A percentile compares a stretch with the other conserved stretches of the same genome.
Evolutionary conservation across 2,329 filamentous ascomycete species (phyloP).

Genomic region (Verticillium tricorpus): DNA sequence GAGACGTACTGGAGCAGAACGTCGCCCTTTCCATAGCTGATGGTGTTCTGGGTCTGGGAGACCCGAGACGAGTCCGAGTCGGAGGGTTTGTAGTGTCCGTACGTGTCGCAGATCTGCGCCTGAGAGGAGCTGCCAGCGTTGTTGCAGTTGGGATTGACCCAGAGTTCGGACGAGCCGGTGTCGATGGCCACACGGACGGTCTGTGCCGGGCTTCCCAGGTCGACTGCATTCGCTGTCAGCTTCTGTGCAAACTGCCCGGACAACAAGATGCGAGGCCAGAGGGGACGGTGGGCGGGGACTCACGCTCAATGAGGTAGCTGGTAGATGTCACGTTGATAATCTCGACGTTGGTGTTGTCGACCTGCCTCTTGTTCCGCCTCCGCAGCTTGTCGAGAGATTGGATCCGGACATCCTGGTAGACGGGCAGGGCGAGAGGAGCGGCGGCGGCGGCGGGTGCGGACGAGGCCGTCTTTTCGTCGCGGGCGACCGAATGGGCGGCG

Average conservation of each 20-base stretch:
- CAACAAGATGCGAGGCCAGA: too few species aligned
- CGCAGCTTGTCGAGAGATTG: constrained; percentile 9
- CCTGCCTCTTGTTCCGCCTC: constrained; percentile 5
- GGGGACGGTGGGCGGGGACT: neutral
- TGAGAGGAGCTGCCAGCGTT: constrained; percentile 29
- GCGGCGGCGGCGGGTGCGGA: neutral
- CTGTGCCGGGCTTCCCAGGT: constrained; percentile 33
- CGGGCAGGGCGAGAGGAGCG: constrained; percentile 8
- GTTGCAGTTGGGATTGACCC: constrained; percentile 48
- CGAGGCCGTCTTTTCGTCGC: constrained; percentile 1
- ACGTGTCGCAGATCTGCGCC: constrained; percentile 30
- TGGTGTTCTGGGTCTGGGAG: constrained; percentile 11
- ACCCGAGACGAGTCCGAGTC: constrained; percentile 17
- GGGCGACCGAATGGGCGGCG: constrained; percentile 2
- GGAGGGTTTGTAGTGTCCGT: constrained; percentile 33
- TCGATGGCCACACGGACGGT: constrained; percentile 42
- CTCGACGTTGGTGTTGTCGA: constrained; percentile 6
- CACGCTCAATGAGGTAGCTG: constrained; percentile 14
- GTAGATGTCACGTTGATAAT: constrained; percentile 13
- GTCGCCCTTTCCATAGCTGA: constrained; percentile 24
- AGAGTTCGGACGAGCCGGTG: constrained; percentile 50
- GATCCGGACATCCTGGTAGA: constrained; percentile 12
- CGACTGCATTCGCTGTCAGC: constrained; percentile 1
- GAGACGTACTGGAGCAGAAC: constrained; percentile 21
- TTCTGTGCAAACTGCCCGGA: neutral